Conservation (phyloP, 2,329 filamentous ascomycete species). For the Volutella citrinella region DNA sequence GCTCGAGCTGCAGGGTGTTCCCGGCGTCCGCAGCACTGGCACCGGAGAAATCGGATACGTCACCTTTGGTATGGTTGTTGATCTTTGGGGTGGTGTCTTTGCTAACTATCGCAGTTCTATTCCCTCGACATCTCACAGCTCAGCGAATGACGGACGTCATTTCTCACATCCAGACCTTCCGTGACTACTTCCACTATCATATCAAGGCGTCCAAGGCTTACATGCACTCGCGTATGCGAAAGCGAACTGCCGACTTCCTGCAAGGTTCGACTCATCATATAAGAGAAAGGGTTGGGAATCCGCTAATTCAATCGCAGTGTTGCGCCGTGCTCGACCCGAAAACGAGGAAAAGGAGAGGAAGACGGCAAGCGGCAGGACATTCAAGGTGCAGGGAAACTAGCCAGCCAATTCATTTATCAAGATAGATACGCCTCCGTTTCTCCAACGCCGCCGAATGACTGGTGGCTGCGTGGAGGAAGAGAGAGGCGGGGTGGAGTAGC, state of each 20-base stretch:
- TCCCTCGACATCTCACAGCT: slow-evolving; percentile 87
- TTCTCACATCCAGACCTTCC: slow-evolving; percentile 99
- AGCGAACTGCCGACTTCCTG: slow-evolving; percentile 95
- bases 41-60: slow-evolving; percentile 93
- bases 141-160: slow-evolving; percentile 94
- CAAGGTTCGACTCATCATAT: slow-evolving; percentile 68
- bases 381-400: slow-evolving; percentile 54
- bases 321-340: slow-evolving; percentile 91
- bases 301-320: slow-evolving; percentile 56
- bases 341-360: slow-evolving; percentile 97
- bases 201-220: slow-evolving; percentile 99
- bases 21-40: slow-evolving; percentile 72
- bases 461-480: too few species aligned
- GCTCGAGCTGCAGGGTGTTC: slow-evolving; percentile 82
- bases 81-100: neutral
- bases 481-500: too few species aligned
- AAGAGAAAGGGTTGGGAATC: neutral
- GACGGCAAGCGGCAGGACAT: slow-evolving; percentile 94
- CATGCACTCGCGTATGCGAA: slow-evolving; percentile 97
- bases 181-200: slow-evolving; percentile 99
- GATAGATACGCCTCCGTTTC: slow-evolving; percentile 9
- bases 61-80: slow-evolving; percentile 73
- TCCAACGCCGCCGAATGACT: too few species aligned
- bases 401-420: slow-evolving; percentile 9
- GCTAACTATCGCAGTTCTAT: slow-evolving; percentile 64